Conservation (phyloP, 371 early-diverging fungal species). For the Dinochytrium kinnereticum region DNA sequence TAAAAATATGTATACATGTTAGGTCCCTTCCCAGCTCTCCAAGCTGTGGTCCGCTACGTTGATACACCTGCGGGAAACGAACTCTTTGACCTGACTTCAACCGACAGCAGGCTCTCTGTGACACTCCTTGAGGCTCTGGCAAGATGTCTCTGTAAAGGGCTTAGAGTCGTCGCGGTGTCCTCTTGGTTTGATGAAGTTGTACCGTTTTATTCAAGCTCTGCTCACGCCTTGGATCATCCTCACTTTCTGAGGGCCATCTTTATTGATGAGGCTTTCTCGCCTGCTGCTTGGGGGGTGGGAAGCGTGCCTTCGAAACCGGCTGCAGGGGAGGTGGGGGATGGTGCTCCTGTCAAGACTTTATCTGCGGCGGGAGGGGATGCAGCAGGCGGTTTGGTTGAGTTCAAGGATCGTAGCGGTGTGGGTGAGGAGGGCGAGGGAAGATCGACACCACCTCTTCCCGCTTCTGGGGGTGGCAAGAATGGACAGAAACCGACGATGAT, state of each 20-base stretch:
- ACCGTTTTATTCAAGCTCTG: slow-evolving; percentile 80
- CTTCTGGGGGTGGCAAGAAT: neutral
- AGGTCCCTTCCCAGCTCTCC: slow-evolving; percentile 74
- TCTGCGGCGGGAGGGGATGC: neutral
- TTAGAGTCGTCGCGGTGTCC: slow-evolving; percentile 70
- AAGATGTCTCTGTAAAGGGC: slow-evolving; percentile 59
- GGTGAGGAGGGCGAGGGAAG: no score
- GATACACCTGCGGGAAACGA: slow-evolving; percentile 82
- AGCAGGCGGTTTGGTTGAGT: neutral
- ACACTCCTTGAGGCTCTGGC: slow-evolving; percentile 65
- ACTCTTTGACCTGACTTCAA: slow-evolving; percentile 81
- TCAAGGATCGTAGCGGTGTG: neutral
- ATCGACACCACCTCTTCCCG: neutral
- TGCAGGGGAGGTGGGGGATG: neutral
- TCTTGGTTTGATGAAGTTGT: slow-evolving; percentile 86
- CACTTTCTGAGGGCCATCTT: slow-evolving; percentile 78
- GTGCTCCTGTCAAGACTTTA: neutral
- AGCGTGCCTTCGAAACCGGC: neutral
- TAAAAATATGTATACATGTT: no score
- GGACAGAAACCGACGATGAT: neutral
- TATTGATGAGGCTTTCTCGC: slow-evolving; percentile 54
- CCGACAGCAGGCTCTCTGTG: slow-evolving; percentile 60
- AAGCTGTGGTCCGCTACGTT: slow-evolving; percentile 77
- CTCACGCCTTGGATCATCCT: slow-evolving; percentile 77
- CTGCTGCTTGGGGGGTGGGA: neutral